Conservation (phyloP, 495 filamentous ascomycete species). For the Xylaria curta region DNA sequence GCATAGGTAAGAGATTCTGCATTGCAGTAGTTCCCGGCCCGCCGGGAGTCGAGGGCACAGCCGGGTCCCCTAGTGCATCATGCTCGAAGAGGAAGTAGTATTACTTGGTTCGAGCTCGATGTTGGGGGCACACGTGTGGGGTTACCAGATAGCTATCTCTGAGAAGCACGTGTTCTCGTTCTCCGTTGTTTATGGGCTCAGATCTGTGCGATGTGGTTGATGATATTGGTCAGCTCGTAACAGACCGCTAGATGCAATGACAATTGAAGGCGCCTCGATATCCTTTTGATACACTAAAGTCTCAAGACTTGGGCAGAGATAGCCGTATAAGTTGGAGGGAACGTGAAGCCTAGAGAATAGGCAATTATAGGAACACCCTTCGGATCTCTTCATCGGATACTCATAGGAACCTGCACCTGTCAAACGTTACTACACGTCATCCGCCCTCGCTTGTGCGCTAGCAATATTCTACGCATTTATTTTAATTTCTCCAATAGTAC, state of each 20-base stretch:
- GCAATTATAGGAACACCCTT: not conserved
- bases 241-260: not conserved
- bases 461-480: constrained; percentile 6
- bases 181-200: constrained; percentile 8
- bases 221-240: not conserved
- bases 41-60: constrained; percentile 21
- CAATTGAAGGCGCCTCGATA: not conserved
- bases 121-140: constrained; percentile 13
- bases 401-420: not conserved
- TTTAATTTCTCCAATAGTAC: not conserved
- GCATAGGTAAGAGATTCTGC: constrained; percentile 26
- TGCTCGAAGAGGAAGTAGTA: constrained; percentile 22
- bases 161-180: constrained; percentile 25
- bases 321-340: not conserved
- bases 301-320: not conserved
- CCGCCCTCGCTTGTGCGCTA: not conserved
- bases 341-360: not conserved
- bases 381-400: constrained; percentile 9
- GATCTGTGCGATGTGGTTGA: not conserved
- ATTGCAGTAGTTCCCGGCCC: constrained; percentile 29
- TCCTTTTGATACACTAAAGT: not conserved
- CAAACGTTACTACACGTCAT: not conserved
- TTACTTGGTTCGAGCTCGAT: not conserved
- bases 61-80: constrained; percentile 24
- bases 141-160: constrained; percentile 2